A percentile compares a stretch with the other conserved stretches of the same genome.
Conservation (phyloP, 306 rosid species). For the Vigna angularis region DNA sequence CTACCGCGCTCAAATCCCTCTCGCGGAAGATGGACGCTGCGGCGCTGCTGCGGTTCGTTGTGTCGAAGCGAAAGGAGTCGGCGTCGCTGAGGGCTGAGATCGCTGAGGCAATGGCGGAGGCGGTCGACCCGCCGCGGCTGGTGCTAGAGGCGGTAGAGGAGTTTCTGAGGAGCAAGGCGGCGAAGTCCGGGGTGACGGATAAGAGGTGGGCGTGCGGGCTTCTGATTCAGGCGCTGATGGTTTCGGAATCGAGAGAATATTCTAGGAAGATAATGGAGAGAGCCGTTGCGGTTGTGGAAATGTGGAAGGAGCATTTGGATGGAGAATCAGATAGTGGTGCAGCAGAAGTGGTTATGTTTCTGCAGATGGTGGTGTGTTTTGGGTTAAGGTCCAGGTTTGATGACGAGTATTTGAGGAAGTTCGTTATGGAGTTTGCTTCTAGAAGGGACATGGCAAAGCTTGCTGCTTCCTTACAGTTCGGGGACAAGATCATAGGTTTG, state of each 20-base stretch:
- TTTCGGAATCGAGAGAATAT: slow-evolving; percentile 54
- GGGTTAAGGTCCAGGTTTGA: slow-evolving; percentile 51
- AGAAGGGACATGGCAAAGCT: slow-evolving; percentile 89
- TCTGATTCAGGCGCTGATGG: slow-evolving; percentile 66
- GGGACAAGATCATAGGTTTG: slow-evolving; percentile 71
- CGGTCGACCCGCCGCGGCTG: slow-evolving; percentile 73
- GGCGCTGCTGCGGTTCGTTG: slow-evolving; percentile 59
- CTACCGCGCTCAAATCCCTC: slow-evolving; percentile 59
- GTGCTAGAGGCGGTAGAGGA: slow-evolving; percentile 70
- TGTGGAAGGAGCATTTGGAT: slow-evolving; percentile 72
- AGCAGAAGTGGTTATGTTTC: slow-evolving; percentile 81
- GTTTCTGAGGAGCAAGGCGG: slow-evolving; percentile 57
- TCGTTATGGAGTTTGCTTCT: slow-evolving; percentile 63
- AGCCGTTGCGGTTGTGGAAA: slow-evolving; percentile 56
- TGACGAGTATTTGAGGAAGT: slow-evolving; percentile 64
- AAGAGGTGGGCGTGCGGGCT: slow-evolving; percentile 89
- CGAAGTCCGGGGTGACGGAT: slow-evolving; percentile 73
- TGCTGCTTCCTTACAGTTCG: slow-evolving; percentile 62
- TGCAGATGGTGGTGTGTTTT: slow-evolving; percentile 78
- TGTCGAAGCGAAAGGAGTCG: slow-evolving; percentile 78
- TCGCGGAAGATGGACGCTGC: slow-evolving; percentile 72
- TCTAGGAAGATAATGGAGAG: slow-evolving; percentile 59
- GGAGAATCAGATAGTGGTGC: slow-evolving; percentile 55
- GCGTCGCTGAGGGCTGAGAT: slow-evolving; percentile 68
- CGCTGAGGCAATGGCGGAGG: slow-evolving; percentile 60